Base-by-base conservation (phyloP, 176 grass and related monocot species). In the Musa beccarii region DNA sequence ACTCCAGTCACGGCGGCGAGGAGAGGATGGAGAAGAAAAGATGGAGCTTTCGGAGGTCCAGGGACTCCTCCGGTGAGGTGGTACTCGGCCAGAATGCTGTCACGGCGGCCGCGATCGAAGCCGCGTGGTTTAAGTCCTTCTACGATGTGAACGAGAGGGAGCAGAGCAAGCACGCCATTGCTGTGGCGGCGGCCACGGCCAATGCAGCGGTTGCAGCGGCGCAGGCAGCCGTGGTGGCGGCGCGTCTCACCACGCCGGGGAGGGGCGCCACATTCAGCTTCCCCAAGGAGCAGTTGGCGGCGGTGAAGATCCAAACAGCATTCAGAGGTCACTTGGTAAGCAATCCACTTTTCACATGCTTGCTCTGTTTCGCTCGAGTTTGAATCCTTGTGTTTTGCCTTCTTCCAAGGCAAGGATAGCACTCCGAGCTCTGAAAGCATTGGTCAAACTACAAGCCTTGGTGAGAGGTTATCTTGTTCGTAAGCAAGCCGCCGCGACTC, bases 121-220 rank as follows among this genome's bases (percentile, higher is more conserved):
- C 75, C 0, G 90, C 80, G 15, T 93, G 84, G 88, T 84, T 91
- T 49, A 83, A 74, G 75, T 93, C 94, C 3, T 4, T 97, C n/a
- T 91, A 91, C 76, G 73, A 67, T 10, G 89, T 86, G 6, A 88
- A 50, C 1, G 90, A 85, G 63, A 77, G 87, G 78, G 88, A 93
- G 80, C 90, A 93, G 86, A 97, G 84, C 86, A 93, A 89, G 88
- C 90, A 90, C 61, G 93, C 93, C 61, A 90, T 97, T 75, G 90
- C 93, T 0, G 90, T 89, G 0, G 93, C 90, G 0, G 93, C 93
- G 54, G 93, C 90, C 15, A 93, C 92, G 0, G 87, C 92, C 0
- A 85, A 70, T 0, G 93, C 93, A 0, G 90, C 93, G 0, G 93
- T 90, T 69, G 88, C 90, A 1, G 93, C 93, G 0, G 90, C 93